These are phyloP conservation scores for Talaromyces sp. DNA, from an alignment of 2,329 filamentous ascomycete species.

Conservation along the genomic window DNA sequence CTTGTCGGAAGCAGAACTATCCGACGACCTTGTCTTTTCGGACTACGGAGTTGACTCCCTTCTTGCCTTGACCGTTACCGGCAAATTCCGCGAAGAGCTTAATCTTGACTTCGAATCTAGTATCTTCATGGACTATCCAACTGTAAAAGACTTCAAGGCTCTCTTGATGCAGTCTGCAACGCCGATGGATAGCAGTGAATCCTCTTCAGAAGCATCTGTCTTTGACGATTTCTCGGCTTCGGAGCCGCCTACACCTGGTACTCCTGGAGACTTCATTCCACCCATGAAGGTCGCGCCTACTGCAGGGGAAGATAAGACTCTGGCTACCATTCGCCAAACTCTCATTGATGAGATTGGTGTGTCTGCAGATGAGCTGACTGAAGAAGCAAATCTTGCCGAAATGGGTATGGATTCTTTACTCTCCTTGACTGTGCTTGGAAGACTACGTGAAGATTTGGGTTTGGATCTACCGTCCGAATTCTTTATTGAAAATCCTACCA, in stretches of 20 bases:
- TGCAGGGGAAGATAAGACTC: constrained; percentile 34
- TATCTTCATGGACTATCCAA: constrained; percentile 17
- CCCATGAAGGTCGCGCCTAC: constrained; percentile 25
- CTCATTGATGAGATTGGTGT: constrained; percentile 46
- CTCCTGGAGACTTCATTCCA: constrained; percentile 31
- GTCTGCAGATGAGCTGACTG: constrained; percentile 38
- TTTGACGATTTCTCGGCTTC: constrained; percentile 30
- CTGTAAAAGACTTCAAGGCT: constrained; percentile 35
- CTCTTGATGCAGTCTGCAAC: constrained; percentile 43
- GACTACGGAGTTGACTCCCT: constrained; percentile 36
- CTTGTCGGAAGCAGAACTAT: constrained; percentile 33
- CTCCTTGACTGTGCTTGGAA: constrained; percentile 44
- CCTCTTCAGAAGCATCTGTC: constrained; percentile 29
- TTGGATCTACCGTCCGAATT: constrained; percentile 43
- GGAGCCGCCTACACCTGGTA: constrained; percentile 33
- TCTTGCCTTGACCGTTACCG: constrained; percentile 30
- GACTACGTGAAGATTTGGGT: constrained; percentile 43
- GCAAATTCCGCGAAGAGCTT: constrained; percentile 29
- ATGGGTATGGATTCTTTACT: constrained; percentile 48
- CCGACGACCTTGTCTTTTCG: constrained; percentile 20
- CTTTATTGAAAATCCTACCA: constrained; percentile 43
- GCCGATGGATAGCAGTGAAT: constrained; percentile 32
- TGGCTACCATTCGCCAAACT: constrained; percentile 36
- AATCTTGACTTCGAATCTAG: constrained; percentile 26
- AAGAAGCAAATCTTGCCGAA: constrained; percentile 39